Evolutionary conservation across 2,329 filamentous ascomycete genomes (phyloP).

Genomic region (Pseudogymnoascus sp.): DNA sequence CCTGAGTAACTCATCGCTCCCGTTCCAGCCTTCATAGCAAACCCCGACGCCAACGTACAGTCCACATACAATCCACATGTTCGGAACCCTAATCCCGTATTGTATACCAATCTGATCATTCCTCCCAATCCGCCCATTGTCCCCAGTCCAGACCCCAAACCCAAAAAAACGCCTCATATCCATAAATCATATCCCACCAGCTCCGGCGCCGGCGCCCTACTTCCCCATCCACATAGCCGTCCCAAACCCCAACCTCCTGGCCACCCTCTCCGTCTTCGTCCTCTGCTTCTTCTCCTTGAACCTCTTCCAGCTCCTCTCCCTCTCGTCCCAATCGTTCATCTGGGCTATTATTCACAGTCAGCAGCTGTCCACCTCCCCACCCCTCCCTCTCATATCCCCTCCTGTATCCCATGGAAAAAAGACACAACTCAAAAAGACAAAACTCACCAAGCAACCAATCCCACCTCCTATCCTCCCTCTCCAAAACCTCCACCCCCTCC

Average conservation of each 20-base stretch:
- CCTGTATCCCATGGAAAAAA: no score
- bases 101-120: not conserved
- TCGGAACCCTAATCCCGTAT: not conserved
- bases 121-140: not conserved
- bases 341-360: constrained; percentile 21
- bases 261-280: constrained; percentile 19
- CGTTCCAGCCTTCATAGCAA: not conserved
- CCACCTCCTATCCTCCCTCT: constrained; percentile 50
- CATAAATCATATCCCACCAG: not conserved
- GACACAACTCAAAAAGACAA: no score
- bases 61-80: not conserved
- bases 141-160: not conserved
- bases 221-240: not conserved
- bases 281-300: constrained; percentile 24
- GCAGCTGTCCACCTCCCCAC: not conserved
- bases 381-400: no score
- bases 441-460: constrained; percentile 50
- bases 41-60: not conserved
- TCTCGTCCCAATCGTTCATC: constrained; percentile 35
- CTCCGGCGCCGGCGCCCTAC: not conserved
- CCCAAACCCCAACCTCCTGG: constrained; percentile 19
- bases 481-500: constrained; percentile 42
- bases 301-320: constrained; percentile 28
- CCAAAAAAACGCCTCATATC: not conserved
- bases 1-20: not conserved